Percentiles rank a stretch among this genome's conserved stretches.
Conservation (phyloP, 1,284 basidiomycete genomes). For the Naganishia cerealis region DNA sequence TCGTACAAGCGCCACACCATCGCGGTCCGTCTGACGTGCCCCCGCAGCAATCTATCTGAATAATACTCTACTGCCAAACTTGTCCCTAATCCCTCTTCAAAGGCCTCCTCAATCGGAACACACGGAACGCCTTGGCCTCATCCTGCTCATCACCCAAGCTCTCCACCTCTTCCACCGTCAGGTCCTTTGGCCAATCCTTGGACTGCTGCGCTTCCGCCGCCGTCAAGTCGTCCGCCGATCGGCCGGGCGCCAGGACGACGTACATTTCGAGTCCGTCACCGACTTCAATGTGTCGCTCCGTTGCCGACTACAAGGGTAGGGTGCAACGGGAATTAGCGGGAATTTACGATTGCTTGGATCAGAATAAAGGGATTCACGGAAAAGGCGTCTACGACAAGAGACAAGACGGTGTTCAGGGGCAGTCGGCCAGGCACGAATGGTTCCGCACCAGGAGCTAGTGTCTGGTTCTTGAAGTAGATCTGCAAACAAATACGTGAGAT, state of each 20-base stretch:
- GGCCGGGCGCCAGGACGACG: slow-evolving; percentile 72
- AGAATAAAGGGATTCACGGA: slow-evolving; percentile 53
- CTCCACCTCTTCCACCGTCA: slow-evolving; percentile 54
- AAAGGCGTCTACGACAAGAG: slow-evolving; percentile 77
- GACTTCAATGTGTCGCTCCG: slow-evolving; percentile 95
- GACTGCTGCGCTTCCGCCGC: slow-evolving; percentile 56
- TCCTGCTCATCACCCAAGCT: slow-evolving; percentile 45
- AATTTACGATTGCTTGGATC: too few species aligned
- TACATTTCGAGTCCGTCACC: slow-evolving; percentile 91
- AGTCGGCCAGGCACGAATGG: slow-evolving; percentile 70
- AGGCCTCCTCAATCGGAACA: slow-evolving; percentile 47
- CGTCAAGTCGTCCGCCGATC: slow-evolving; percentile 65
- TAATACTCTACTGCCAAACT: neutral
- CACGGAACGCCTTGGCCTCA: slow-evolving; percentile 36
- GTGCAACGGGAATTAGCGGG: slow-evolving; percentile 59
- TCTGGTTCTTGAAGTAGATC: slow-evolving; percentile 96
- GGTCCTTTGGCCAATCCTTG: slow-evolving; percentile 57
- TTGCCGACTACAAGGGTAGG: slow-evolving; percentile 62
- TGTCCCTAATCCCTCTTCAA: slow-evolving; percentile 51
- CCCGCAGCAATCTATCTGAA: neutral
- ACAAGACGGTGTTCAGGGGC: slow-evolving; percentile 73
- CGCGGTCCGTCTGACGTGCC: neutral
- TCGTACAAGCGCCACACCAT: too few species aligned
- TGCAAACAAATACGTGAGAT: slow-evolving; percentile 55
- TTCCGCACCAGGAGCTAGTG: slow-evolving; percentile 62